phyloP scores from a whole-genome alignment of 352 stramenopile species.

The Saprolegnia diclina region DNA sequence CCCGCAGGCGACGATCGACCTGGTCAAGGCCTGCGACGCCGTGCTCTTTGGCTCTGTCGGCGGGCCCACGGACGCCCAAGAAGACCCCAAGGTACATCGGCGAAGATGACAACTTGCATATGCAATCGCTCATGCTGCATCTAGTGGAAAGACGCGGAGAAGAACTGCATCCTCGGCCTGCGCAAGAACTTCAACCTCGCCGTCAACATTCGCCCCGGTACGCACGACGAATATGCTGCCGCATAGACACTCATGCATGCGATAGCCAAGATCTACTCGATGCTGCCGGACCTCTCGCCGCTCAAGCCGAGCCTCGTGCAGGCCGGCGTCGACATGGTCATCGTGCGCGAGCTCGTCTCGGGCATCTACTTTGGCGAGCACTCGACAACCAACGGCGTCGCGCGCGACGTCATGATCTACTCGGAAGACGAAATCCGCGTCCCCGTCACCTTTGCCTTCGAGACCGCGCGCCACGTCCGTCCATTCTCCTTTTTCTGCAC shows the following conservation, averaged over 20 bases:
- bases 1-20: constrained; percentile 90
- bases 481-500: neutral
- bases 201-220: constrained; percentile 93
- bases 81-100: constrained; percentile 61
- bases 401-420: constrained; percentile 98
- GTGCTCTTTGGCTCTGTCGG: constrained; percentile 97
- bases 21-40: constrained; percentile 82
- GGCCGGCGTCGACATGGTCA: constrained; percentile 96
- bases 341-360: constrained; percentile 97
- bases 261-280: constrained; percentile 94
- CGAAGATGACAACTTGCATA: neutral
- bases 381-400: constrained; percentile 57
- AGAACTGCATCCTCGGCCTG: constrained; percentile 97
- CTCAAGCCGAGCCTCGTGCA: constrained; percentile 96
- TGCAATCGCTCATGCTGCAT: neutral
- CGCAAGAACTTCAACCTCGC: constrained; percentile 97
- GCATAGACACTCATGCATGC: constrained; percentile 8
- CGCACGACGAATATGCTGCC: neutral
- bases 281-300: constrained; percentile 95
- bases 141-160: constrained; percentile 85
- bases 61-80: constrained; percentile 89
- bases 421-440: constrained; percentile 87
- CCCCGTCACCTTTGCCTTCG: constrained; percentile 80
- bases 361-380: constrained; percentile 98
- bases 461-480: constrained; percentile 72